Evolutionary conservation across 2,329 filamentous ascomycete genomes (phyloP).

Genomic region (Trichoderma citrinoviride): DNA sequence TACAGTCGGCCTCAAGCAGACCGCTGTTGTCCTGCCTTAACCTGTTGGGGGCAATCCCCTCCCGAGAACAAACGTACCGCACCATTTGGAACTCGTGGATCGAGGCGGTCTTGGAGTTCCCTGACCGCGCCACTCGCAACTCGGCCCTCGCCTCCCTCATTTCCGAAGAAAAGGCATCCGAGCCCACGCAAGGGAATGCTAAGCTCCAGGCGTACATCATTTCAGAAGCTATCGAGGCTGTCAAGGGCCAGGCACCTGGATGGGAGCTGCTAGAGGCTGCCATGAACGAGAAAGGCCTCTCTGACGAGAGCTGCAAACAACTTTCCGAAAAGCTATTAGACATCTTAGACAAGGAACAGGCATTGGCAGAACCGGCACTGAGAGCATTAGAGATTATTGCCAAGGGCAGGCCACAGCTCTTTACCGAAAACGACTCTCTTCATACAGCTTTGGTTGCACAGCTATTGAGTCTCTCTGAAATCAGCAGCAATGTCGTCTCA

Average conservation of each 20-base stretch:
- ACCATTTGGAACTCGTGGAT: constrained; percentile 47
- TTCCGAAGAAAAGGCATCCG: constrained; percentile 41
- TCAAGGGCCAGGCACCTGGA: constrained; percentile 33
- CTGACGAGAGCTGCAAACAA: constrained; percentile 34
- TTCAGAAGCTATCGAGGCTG: constrained; percentile 40
- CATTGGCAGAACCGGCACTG: constrained; percentile 35
- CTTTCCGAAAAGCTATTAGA: constrained; percentile 39
- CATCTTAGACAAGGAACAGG: constrained; percentile 33
- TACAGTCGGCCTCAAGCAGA: constrained; percentile 66
- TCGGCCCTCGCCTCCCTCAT: constrained; percentile 46
- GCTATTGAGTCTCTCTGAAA: constrained; percentile 54
- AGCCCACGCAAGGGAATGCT: constrained; percentile 39
- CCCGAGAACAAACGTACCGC: constrained; percentile 38
- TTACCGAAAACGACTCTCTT: constrained; percentile 45
- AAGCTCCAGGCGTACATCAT: constrained; percentile 50
- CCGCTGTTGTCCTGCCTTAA: constrained; percentile 66
- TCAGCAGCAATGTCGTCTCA: constrained; percentile 40
- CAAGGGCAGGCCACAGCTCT: constrained; percentile 43
- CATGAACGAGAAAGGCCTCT: constrained; percentile 43
- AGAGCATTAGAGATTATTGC: constrained; percentile 49
- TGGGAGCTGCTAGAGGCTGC: constrained; percentile 51
- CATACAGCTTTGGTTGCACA: constrained; percentile 52
- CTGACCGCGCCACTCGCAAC: constrained; percentile 27
- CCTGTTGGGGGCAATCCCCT: constrained; percentile 47
- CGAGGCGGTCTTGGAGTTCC: constrained; percentile 39